phyloP scores from a whole-genome alignment of 2,329 filamentous ascomycete genomes.

The Pseudogymnoascus sp. region DNA sequence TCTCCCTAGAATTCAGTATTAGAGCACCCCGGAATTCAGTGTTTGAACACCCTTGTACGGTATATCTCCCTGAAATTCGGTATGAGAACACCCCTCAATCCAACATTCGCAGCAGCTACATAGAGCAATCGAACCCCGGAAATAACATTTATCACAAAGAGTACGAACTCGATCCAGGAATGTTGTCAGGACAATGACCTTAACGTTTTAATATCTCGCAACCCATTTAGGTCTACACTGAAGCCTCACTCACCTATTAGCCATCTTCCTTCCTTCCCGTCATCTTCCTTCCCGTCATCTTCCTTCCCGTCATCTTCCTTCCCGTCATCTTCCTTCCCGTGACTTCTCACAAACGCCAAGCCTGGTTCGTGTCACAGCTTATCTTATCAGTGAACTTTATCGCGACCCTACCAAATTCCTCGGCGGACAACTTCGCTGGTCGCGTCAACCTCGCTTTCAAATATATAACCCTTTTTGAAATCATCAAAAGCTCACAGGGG shows the following conservation, averaged over 20 bases:
- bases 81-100: neutral
- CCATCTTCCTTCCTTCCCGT: neutral
- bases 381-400: constrained; percentile 6
- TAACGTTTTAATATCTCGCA: neutral
- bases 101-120: neutral
- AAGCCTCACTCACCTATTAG: no score
- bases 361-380: neutral
- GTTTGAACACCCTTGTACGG: no score
- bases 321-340: neutral
- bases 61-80: no score
- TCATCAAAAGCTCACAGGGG: neutral
- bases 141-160: neutral
- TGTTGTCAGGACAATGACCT: neutral
- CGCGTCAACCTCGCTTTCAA: neutral
- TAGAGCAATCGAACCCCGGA: neutral
- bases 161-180: neutral
- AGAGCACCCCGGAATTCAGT: neutral
- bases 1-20: neutral
- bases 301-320: no score
- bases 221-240: neutral
- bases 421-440: neutral
- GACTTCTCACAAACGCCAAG: neutral
- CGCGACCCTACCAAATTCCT: neutral
- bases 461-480: neutral
- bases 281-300: no score